phyloP scores from a whole-genome alignment of 192 early-diverging fungal species.

The Rhizophagus prolifer region DNA sequence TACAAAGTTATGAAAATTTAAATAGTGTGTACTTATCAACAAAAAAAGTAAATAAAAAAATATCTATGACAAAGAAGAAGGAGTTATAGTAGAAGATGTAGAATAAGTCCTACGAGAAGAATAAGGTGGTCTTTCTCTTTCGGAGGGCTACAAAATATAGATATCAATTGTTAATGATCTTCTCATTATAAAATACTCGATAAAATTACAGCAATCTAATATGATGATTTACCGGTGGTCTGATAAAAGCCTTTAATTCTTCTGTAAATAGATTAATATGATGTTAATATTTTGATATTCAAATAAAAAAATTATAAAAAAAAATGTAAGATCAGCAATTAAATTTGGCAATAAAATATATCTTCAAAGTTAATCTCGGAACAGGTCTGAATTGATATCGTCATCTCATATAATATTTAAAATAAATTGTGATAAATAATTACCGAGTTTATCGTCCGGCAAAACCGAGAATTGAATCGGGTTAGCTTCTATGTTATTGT shows the following conservation, averaged over 20 bases:
- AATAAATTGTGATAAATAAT: neutral
- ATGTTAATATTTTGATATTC: neutral
- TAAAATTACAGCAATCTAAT: neutral
- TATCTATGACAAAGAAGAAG: neutral
- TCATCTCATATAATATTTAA: neutral
- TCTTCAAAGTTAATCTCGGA: conserved; percentile 20
- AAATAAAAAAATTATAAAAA: neutral
- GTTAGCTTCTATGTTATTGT: conserved; percentile 52
- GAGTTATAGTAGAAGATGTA: neutral
- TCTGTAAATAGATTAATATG: neutral
- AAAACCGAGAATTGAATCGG: conserved; percentile 59
- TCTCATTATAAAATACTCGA: neutral
- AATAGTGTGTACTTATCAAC: too few relatives aligned
- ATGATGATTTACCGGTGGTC: neutral
- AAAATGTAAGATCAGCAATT: neutral
- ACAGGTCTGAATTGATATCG: conserved; percentile 22
- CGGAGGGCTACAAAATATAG: neutral
- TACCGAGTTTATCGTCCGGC: conserved; percentile 58
- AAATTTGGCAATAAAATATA: conserved; percentile 16
- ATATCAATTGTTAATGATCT: neutral
- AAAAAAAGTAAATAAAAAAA: neutral
- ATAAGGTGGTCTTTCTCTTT: neutral
- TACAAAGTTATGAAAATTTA: too few relatives aligned
- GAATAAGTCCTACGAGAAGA: neutral
- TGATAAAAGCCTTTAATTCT: conserved; percentile 19